Base-by-base conservation (phyloP, 495 filamentous ascomycete species). In the Lasiosphaeria hispida region DNA sequence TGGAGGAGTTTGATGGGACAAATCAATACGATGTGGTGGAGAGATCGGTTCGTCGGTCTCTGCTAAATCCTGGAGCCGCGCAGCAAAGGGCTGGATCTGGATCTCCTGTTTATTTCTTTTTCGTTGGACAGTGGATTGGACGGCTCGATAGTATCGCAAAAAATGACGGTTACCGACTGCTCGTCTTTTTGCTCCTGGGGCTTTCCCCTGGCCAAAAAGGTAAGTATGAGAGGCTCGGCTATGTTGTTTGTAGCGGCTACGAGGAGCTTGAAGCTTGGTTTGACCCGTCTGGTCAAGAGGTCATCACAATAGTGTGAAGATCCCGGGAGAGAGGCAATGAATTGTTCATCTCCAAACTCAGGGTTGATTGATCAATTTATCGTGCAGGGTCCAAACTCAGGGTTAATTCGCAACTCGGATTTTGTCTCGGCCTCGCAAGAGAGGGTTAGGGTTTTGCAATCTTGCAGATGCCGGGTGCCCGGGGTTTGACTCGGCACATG, bases 51-150 rank as follows among this genome's bases (percentile, higher is more conserved):
- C 44, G 44, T 48, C 44, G 44, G 42, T 18, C 42, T 9, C 15
- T 18, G 42, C n/a, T 44, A 13, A 9, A 3, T 3, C 8, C 11
- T 17, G 11, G 9, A 18, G 15, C 13, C 1, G 9, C n/a, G 8
- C 9, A 45, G 42, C 14, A 10, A 44, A 8, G 18, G 2, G 14
- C 14, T 15, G 2, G 41, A 44, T 8, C 41, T 44, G 41, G 41
- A 2, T n/a, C 44, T 4, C 15, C 13, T 9, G 44, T 48, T 30
- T 48, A 48, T 30, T 10, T 48, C 15, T 30, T 48, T 30, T 30
- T 48, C 10, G 10, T 48, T 10, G 44, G 44, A 7, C 44, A 48
- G 44, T 48, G 44, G 44, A 48, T 48, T 10, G 44, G 44, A 48
- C 44, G 44, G 10, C 5, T 48, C 2, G 44, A 48, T 23, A 17